Evolutionary conservation across 2,329 filamentous ascomycete species (phyloP).

Genomic region (Fusarium verrucosum): DNA sequence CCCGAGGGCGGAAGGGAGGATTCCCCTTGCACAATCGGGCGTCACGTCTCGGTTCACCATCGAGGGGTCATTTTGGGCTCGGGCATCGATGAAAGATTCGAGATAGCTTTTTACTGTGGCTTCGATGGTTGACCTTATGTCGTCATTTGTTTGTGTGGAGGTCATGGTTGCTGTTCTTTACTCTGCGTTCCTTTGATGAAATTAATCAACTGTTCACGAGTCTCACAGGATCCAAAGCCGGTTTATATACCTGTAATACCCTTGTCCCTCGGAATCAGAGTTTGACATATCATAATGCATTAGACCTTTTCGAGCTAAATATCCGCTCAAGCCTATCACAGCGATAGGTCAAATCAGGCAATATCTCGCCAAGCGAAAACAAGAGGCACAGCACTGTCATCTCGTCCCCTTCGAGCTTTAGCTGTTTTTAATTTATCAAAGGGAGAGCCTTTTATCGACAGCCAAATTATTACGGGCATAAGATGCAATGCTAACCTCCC

Average conservation of each 20-base stretch:
- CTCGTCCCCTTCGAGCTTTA: background rate
- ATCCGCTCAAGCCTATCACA: background rate
- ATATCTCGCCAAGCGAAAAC: background rate
- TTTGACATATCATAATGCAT: no score
- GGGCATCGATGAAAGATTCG: conserved; percentile 12
- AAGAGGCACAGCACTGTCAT: background rate
- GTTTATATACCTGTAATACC: background rate
- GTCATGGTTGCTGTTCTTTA: background rate
- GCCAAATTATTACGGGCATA: background rate
- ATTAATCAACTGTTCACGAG: background rate
- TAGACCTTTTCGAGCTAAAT: background rate
- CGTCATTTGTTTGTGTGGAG: background rate
- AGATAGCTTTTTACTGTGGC: conserved; percentile 5
- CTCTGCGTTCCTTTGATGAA: rapidly evolving
- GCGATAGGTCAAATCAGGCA: background rate
- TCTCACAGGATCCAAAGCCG: rapidly evolving
- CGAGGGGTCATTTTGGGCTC: background rate
- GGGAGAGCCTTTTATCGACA: background rate
- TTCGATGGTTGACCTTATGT: conserved; percentile 16
- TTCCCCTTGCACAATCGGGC: conserved; percentile 2
- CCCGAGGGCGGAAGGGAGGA: conserved; percentile 5
- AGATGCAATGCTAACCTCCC: background rate
- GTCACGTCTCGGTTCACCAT: conserved; percentile 14
- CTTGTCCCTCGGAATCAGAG: background rate
- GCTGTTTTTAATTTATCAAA: background rate